Evolutionary conservation across 1,139 yeast genomes (phyloP), one percentile per base, ranked within the genome.

Genomic region (Candida sp.): DNA sequence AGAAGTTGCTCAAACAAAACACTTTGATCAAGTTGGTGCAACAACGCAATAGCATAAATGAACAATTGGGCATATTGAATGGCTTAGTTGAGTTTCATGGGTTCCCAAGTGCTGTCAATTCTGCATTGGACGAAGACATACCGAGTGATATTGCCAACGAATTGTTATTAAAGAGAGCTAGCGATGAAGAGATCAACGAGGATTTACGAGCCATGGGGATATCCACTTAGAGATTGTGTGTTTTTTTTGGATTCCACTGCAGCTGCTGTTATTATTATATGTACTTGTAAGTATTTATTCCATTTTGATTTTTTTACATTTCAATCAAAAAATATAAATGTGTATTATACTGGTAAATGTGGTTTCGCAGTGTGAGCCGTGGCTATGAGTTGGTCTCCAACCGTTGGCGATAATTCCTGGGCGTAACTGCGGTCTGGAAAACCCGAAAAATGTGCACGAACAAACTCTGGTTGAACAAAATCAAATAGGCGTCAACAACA

Each of bases 81-180:
- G 88, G 88, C 4, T 68, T 88, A 47, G 66, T 81, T 9, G 77
- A 80, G 59, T 78, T 81, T 59, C 77, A 81, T 54, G 91, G 92
- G 7, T 80, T 86, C 54, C 92, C 94, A 2, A 82, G 87, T n/a
- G 88, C 90, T 0, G 79, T 86, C 1, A 70, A 75, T 48, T 60
- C 72, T 28, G 58, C 69, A 22, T 58, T 68, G 48, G 56, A 62
- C 31, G 74, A 67, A 43, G 44, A 47, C 3, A 7, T 58, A 12
- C 48, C 50, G 9, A 68, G 69, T n/a, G 78, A 73, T 54, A 60
- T 73, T 27, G 46, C 56, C 7, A 68, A 69, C 26, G 80, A 75
- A 55, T 62, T 76, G 23, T 62, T 77, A 47, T 69, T 87, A 51
- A 73, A 74, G 40, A 72, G 80, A 31, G 84, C 89, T 43, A 72